Base-by-base conservation (phyloP, 306 rosid species). In the Castanospermum australe region DNA sequence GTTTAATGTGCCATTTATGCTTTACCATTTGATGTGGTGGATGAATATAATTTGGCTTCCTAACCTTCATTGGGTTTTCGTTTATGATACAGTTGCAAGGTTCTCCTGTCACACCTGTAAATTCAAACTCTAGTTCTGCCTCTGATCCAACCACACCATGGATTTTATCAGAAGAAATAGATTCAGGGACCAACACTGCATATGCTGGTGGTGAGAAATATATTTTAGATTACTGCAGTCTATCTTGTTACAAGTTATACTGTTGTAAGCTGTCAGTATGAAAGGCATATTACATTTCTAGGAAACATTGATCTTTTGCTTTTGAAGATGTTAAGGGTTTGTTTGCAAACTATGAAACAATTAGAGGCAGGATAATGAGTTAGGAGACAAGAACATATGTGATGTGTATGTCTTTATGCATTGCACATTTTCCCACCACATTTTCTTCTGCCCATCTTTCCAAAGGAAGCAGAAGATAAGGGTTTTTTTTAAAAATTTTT, bases 141-240 rank as follows among this genome's bases (percentile, higher is more conserved):
- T 89, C 97, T 75, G 90, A 91, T 44, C 92, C 93, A 38, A 47
- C 86, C 70, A 83, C 89, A 73, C 90, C 88, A 6, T 85, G 75
- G 89, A 64, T 85, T 83, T 50, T 84, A 83, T 85, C 94, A 20
- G 98, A 96, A 67, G 97, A 96, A 84, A 88, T 84, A 80, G 94
- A 91, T 82, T 88, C 98, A 13, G 90, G 89, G 75, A 78, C 84
- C 81, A 81, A 75, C 56, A 85, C 81, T 73, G 67, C 83, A 63
- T 82, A 75, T 80, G 33, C 72, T 85, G 84, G 75, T 73, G 90
- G 88, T 67, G 86, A 86, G 90, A 82, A 83, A 77, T 82, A 81
- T 80, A 28, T 79, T 54, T 55, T 71, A 82, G 88, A 89, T 84
- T 73, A 45, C 47, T 42, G 20, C 71, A 18, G 20, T 39, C 36